A percentile compares a stretch with the other conserved stretches of the same genome.
phyloP scores from a whole-genome alignment of 257 asterid genomes.

The Mitragyna speciosa region DNA sequence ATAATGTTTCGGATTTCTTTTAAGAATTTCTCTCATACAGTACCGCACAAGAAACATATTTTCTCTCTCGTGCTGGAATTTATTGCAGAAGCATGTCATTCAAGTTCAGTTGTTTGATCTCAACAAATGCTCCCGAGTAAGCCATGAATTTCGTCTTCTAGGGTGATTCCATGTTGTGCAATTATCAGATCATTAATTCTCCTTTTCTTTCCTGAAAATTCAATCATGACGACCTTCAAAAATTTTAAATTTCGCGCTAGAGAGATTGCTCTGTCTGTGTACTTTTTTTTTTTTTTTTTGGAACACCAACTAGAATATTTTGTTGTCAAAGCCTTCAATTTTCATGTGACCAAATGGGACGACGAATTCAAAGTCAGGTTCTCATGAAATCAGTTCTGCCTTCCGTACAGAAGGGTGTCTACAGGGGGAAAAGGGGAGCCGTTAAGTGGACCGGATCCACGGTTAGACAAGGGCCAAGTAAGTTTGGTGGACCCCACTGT shows the following conservation, averaged over 20 bases:
- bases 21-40: neutral
- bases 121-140: neutral
- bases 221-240: neutral
- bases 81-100: neutral
- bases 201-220: neutral
- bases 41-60: neutral
- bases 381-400: neutral
- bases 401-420: no score
- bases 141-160: no score
- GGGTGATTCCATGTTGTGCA: neutral
- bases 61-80: neutral
- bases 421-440: no score
- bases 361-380: neutral
- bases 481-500: no score
- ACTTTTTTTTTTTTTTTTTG: neutral
- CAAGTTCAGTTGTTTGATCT: neutral
- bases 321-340: conserved; percentile 9
- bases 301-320: neutral
- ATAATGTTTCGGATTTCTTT: neutral
- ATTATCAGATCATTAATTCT: neutral
- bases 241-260: neutral
- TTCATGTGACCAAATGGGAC: neutral
- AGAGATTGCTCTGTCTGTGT: conserved; percentile 4
- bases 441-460: no score
- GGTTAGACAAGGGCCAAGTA: no score